Evolutionary conservation across 2,329 filamentous ascomycete species (phyloP).

Genomic region (Colletotrichum tropicale): DNA sequence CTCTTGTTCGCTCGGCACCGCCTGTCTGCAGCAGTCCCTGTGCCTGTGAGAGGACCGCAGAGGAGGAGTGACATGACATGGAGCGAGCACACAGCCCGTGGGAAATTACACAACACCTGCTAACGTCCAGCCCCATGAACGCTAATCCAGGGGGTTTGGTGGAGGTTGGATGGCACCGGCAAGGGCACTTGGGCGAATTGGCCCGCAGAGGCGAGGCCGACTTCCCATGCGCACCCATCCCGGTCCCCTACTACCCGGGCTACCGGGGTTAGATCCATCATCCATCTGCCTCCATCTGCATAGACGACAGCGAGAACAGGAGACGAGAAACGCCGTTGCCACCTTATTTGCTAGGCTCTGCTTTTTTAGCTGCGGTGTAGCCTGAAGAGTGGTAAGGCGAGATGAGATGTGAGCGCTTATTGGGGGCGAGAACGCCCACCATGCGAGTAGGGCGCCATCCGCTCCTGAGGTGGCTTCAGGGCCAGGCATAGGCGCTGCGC

Average conservation of each 20-base stretch:
- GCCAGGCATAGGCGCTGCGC: neutral
- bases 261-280: slow-evolving; percentile 3
- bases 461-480: neutral
- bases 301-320: neutral
- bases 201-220: slow-evolving; percentile 6
- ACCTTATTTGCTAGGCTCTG: slow-evolving; percentile 2
- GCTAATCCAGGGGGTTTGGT: slow-evolving; percentile 22
- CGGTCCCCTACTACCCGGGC: neutral
- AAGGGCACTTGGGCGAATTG: slow-evolving; percentile 10
- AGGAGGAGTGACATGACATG: slow-evolving; percentile 6
- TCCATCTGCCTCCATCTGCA: slow-evolving; percentile 1
- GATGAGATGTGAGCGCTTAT: slow-evolving; percentile 9
- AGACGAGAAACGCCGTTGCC: slow-evolving; percentile 3
- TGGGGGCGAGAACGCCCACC: neutral
- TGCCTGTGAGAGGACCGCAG: neutral
- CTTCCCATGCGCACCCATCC: neutral
- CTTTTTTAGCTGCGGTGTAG: neutral
- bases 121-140: slow-evolving; percentile 15
- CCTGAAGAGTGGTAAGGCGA: neutral
- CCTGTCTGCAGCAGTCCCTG: neutral
- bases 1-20: neutral
- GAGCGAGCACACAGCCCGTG: neutral
- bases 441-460: neutral
- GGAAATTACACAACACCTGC: slow-evolving; percentile 21
- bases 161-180: slow-evolving; percentile 18